phyloP scores from a whole-genome alignment of 2,329 filamentous ascomycete species.

The Plectosphaerella sp. region DNA sequence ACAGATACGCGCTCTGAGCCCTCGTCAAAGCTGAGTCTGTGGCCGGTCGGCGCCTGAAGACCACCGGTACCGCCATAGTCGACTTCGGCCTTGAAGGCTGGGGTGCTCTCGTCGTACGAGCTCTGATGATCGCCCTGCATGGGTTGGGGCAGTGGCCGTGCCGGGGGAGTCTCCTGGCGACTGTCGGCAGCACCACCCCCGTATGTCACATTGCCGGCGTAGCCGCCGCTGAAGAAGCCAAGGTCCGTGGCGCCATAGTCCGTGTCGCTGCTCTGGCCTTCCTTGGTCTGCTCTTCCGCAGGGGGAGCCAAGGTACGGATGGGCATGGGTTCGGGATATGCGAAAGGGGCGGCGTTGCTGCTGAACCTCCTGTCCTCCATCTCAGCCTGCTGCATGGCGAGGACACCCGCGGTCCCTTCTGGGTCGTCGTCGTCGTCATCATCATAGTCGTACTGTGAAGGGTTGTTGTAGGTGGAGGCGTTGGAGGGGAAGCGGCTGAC shows the following conservation, averaged over 20 bases:
- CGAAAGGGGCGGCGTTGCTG: slow-evolving; percentile 33
- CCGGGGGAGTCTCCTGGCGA: slow-evolving; percentile 35
- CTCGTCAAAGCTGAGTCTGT: slow-evolving; percentile 86
- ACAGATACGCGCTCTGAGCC: slow-evolving; percentile 72
- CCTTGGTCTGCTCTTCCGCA: slow-evolving; percentile 38
- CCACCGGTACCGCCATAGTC: slow-evolving; percentile 92
- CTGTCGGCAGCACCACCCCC: slow-evolving; percentile 39
- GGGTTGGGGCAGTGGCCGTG: slow-evolving; percentile 45
- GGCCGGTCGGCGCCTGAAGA: slow-evolving; percentile 66
- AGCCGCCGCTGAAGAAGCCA: slow-evolving; percentile 70
- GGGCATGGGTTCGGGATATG: slow-evolving; percentile 33
- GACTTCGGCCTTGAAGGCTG: slow-evolving; percentile 60
- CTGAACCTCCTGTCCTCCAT: slow-evolving; percentile 66
- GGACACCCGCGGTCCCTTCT: slow-evolving; percentile 78
- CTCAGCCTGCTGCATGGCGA: slow-evolving; percentile 80
- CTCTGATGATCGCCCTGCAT: slow-evolving; percentile 25
- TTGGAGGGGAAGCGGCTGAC: slow-evolving; percentile 34
- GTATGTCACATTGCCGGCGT: slow-evolving; percentile 47
- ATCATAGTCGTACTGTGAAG: slow-evolving; percentile 30
- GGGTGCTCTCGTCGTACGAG: slow-evolving; percentile 30
- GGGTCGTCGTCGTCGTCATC: slow-evolving; percentile 77
- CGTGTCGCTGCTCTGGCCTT: slow-evolving; percentile 57
- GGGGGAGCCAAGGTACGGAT: slow-evolving; percentile 36
- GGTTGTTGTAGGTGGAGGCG: slow-evolving; percentile 33
- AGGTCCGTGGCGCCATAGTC: slow-evolving; percentile 72